phyloP scores from a whole-genome alignment of 352 stramenopile genomes.

The Globisporangium yorkense region DNA sequence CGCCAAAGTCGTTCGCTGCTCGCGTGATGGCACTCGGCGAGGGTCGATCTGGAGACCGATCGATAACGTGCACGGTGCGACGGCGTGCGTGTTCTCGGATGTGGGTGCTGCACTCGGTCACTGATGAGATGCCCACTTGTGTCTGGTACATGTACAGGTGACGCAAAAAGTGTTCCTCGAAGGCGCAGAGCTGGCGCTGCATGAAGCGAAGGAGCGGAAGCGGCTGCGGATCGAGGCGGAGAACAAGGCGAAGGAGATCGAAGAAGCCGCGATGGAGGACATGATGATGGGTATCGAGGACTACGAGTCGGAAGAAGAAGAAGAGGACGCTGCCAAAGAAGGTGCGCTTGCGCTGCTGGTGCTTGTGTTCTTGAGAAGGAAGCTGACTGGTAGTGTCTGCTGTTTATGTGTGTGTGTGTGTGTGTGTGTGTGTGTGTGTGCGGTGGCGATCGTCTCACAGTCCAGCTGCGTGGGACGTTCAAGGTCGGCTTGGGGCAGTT shows the following conservation, averaged over 20 bases:
- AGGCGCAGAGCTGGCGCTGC: constrained; percentile 76
- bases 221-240: constrained; percentile 78
- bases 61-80: constrained; percentile 50
- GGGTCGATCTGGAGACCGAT: constrained; percentile 36
- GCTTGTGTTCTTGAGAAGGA: not conserved
- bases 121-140: not conserved
- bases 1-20: constrained; percentile 62
- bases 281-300: constrained; percentile 91
- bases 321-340: constrained; percentile 64
- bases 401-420: constrained; percentile 2
- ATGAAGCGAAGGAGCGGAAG: constrained; percentile 85
- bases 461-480: constrained; percentile 80
- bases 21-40: constrained; percentile 56
- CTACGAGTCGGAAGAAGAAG: constrained; percentile 81
- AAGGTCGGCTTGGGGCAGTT: constrained; percentile 84
- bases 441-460: constrained; percentile 12
- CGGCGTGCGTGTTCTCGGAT: not conserved
- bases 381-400: not conserved
- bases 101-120: not conserved
- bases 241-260: constrained; percentile 85
- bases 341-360: constrained; percentile 11
- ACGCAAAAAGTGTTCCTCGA: constrained; percentile 74
- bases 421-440: constrained; percentile 6
- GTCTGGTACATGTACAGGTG: constrained; percentile 13
- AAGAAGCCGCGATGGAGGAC: constrained; percentile 87